These are phyloP conservation scores for Pseudocercospora fuligena DNA, from an alignment of 2,329 filamentous ascomycete genomes.

Conservation along the genomic window DNA sequence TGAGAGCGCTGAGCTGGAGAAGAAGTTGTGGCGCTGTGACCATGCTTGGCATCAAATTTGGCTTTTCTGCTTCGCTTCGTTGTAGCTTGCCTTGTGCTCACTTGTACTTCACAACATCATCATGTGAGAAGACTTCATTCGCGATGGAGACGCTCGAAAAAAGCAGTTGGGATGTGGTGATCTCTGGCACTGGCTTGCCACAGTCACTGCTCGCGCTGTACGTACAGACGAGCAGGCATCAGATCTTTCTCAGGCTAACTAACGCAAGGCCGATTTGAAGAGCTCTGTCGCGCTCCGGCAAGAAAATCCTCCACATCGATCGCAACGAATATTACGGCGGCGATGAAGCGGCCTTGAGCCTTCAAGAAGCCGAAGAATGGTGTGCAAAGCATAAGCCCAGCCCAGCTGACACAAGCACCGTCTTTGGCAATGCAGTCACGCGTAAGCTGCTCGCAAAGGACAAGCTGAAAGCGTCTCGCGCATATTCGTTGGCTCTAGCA, in stretches of 20 bases:
- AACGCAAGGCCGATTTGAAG: constrained; percentile 68
- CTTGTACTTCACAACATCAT: constrained; percentile 15
- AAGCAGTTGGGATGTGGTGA: constrained; percentile 58
- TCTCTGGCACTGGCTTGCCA: constrained; percentile 58
- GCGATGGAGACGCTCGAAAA: constrained; percentile 57
- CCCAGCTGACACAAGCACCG: background rate
- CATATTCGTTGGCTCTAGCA: constrained; percentile 82
- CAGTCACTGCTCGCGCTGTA: constrained; percentile 61
- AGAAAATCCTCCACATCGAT: constrained; percentile 90
- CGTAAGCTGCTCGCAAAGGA: constrained; percentile 48
- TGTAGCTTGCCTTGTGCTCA: constrained; percentile 1
- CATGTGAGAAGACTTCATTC: constrained; percentile 16
- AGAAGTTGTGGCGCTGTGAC: background rate
- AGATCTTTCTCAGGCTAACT: constrained; percentile 60
- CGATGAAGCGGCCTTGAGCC: constrained; percentile 79
- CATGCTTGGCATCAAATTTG: constrained; percentile 2
- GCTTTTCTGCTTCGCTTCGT: background rate
- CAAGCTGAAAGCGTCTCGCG: constrained; percentile 54
- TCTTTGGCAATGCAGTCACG: constrained; percentile 43
- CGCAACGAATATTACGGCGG: constrained; percentile 87
- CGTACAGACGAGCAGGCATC: constrained; percentile 33
- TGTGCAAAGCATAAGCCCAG: constrained; percentile 48
- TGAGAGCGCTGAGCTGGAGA: background rate
- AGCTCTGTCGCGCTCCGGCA: constrained; percentile 87
- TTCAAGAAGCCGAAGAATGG: constrained; percentile 82